Conservation (phyloP, 495 filamentous ascomycete species). For the Tuber aestivum region DNA sequence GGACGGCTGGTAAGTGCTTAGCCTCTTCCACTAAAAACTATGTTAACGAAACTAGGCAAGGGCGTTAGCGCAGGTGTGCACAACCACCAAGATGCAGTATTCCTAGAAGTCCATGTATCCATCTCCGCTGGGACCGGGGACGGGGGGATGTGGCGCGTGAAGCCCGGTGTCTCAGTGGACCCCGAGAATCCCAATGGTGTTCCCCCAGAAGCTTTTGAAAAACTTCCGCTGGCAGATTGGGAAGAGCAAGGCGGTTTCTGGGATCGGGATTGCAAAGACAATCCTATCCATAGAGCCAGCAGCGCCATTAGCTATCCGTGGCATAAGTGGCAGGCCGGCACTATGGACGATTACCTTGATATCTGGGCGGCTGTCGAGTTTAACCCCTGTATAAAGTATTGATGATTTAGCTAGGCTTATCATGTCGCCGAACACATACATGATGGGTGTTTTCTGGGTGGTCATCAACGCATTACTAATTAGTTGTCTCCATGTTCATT, state of each 20-base stretch:
- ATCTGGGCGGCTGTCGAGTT: constrained; percentile 31
- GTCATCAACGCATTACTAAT: not conserved
- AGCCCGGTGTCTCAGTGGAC: constrained; percentile 4
- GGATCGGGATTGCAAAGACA: constrained; percentile 10
- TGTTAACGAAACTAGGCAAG: constrained; percentile 5
- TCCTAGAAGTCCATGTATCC: constrained; percentile 24
- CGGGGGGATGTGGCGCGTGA: constrained; percentile 30
- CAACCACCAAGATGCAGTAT: constrained; percentile 21
- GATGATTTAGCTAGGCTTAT: not conserved
- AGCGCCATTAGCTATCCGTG: constrained; percentile 20
- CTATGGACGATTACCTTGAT: constrained; percentile 11
- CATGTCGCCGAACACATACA: not conserved
- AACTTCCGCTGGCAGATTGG: constrained; percentile 1
- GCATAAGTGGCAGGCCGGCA: constrained; percentile 33
- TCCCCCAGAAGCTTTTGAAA: constrained; percentile 5
- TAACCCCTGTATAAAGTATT: constrained; percentile 14
- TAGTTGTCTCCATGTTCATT: not conserved
- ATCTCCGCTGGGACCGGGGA: constrained; percentile 21
- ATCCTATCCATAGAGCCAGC: constrained; percentile 4
- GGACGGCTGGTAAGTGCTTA: constrained; percentile 21
- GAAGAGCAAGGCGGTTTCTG: constrained; percentile 26
- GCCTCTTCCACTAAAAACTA: not conserved
- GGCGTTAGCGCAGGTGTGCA: constrained; percentile 26
- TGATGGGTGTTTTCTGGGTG: not conserved
- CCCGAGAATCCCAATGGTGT: constrained; percentile 4